Evolutionary conservation across 352 stramenopile genomes (phyloP), one percentile per base, ranked within the genome.

Genomic region (Globisporangium echinulatum): DNA sequence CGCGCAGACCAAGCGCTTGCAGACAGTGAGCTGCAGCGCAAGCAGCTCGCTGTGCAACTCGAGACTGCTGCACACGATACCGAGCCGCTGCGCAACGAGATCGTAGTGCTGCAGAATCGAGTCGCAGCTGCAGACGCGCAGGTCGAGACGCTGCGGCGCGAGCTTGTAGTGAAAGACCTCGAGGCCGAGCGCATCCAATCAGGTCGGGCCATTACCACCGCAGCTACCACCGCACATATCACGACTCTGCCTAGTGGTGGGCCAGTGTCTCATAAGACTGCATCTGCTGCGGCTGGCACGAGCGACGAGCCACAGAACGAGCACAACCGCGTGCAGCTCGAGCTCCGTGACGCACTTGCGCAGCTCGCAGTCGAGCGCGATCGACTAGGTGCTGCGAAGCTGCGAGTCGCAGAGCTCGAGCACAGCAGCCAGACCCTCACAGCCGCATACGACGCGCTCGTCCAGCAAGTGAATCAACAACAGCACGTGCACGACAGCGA

Each of bases 161-260:
- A 85, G 17, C 38, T 82, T 15, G 73, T 70, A 14, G 66, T 69
- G 1, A 71, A 70, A 42, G 71, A 85, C 10, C 53, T 87, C 3
- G 72, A 85, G 36, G 52, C 84, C 7, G 77, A 88, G 55, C 66
- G 25, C 25, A 33, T 33, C 25, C 25, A 33, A 33, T 33, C 25
- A 33, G 25, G 25, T 33, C 25, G 25, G 25, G 25, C 25, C 25
- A 33, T 33, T 33, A 2, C 25, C 70, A n/a, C 46, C 70, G 4
- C 59, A 71, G 14, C 62, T 87, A 13, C 49, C 62, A 7, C 57
- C 49, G 9, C 66, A 66, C 46, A 77, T 63, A 39, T 52, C 64
- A 15, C 64, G 81, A 33, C 25, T 33, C 25, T 33, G 25, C 25
- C 25, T 33, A 33, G 25, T 33, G 25, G 25, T 3, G 25, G 25